phyloP scores from a whole-genome alignment of 2,329 filamentous ascomycete species.

The Fusarium penzigii region DNA sequence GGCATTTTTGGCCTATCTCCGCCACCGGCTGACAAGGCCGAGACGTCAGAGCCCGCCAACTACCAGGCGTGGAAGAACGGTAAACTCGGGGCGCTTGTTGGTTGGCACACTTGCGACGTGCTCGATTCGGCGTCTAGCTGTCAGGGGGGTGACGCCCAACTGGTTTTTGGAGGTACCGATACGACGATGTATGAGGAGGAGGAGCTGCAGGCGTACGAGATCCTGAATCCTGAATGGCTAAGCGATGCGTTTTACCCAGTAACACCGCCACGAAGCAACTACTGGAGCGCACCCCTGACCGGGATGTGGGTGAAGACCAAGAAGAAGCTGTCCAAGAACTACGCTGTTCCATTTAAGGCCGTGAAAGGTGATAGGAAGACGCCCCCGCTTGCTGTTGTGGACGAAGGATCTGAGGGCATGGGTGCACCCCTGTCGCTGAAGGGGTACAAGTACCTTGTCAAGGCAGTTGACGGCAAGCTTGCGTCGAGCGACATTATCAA shows the following conservation, averaged over 20 bases:
- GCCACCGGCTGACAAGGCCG: not conserved
- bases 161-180: not conserved
- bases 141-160: not conserved
- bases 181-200: not conserved
- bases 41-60: not conserved
- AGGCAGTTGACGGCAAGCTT: not conserved
- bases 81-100: not conserved
- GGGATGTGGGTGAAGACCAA: constrained; percentile 5
- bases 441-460: constrained; percentile 5
- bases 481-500: not conserved
- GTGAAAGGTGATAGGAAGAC: constrained; percentile 1
- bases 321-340: constrained; percentile 3
- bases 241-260: constrained; percentile 8
- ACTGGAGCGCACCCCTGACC: constrained; percentile 5
- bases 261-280: constrained; percentile 9
- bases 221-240: constrained; percentile 9
- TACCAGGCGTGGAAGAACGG: not conserved
- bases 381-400: constrained; percentile 7
- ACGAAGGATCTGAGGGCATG: constrained; percentile 12
- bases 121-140: not conserved
- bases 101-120: not conserved
- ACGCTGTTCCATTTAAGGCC: constrained; percentile 5
- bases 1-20: not conserved
- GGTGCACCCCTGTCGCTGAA: constrained; percentile 9
- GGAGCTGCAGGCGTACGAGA: not conserved